A percentile compares a stretch with the other conserved stretches of the same genome.
phyloP scores from a whole-genome alignment of 1,284 basidiomycete species.

The Ceratobasidium sp. region DNA sequence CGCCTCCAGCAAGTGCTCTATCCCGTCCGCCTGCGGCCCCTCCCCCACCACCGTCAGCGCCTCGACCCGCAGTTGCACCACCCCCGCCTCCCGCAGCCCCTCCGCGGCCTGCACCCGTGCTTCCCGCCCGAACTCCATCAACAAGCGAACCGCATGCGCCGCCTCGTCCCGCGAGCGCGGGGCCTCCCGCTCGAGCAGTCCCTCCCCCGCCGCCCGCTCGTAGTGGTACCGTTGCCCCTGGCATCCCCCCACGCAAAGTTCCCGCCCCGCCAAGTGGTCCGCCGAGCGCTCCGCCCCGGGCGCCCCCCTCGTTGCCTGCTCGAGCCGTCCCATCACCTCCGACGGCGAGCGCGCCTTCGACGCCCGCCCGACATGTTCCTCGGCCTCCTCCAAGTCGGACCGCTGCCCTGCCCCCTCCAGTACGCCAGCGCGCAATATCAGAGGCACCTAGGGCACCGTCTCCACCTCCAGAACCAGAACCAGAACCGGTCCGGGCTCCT shows the following conservation, averaged over 20 bases:
- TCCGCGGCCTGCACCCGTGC: constrained; percentile 52
- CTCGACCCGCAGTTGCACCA: constrained; percentile 38
- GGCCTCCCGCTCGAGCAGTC: constrained; percentile 47
- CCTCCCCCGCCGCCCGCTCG: constrained; percentile 44
- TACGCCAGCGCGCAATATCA: constrained; percentile 30
- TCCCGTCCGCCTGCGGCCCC: constrained; percentile 47
- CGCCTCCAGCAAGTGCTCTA: constrained; percentile 43
- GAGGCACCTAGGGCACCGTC: constrained; percentile 23
- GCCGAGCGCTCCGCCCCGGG: constrained; percentile 55
- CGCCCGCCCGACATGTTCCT: constrained; percentile 38
- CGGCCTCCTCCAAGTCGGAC: constrained; percentile 19
- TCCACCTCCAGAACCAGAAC: constrained; percentile 32
- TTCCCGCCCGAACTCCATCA: constrained; percentile 47
- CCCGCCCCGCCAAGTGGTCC: constrained; percentile 51
- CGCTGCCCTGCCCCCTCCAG: constrained; percentile 37
- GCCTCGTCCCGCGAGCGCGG: constrained; percentile 46
- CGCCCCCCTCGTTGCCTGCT: constrained; percentile 50
- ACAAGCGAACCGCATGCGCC: constrained; percentile 45
- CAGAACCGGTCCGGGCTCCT: constrained; percentile 16
- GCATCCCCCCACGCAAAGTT: constrained; percentile 54
- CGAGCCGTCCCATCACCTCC: constrained; percentile 51
- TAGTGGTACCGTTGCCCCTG: constrained; percentile 48
- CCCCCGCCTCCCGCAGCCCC: constrained; percentile 45
- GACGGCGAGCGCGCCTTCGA: constrained; percentile 48
- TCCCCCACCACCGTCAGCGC: constrained; percentile 47